Evolutionary conservation across 169 alveolate species (phyloP).

Genomic region (Plasmodium fragile): DNA sequence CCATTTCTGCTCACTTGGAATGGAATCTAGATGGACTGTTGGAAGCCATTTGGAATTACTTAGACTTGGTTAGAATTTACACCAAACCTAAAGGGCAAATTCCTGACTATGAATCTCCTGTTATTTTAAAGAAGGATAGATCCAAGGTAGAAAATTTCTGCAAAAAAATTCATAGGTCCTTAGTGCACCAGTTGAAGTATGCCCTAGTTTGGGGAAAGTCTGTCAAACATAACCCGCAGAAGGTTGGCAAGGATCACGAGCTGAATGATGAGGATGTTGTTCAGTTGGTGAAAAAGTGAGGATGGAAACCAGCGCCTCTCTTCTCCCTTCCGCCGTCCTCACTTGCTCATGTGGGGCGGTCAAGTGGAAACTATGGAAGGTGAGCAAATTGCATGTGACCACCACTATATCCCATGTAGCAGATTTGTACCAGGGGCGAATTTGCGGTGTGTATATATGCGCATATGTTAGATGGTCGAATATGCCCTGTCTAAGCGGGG

Average conservation of each 20-base stretch:
- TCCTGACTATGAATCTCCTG: slow-evolving; percentile 97
- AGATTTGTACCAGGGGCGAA: neutral
- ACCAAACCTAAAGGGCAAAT: slow-evolving; percentile 98
- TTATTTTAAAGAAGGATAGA: slow-evolving; percentile 91
- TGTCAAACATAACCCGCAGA: slow-evolving; percentile 97
- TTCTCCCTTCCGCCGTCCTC: no score
- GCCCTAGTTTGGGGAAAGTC: slow-evolving; percentile 99
- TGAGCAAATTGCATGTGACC: neutral
- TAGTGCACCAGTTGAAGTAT: slow-evolving; percentile 92
- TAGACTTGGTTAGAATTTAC: slow-evolving; percentile 97
- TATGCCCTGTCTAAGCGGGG: neutral
- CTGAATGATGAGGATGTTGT: slow-evolving; percentile 92
- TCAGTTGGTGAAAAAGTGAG: slow-evolving; percentile 88
- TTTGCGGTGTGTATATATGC: neutral
- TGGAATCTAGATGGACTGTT: slow-evolving; percentile 97
- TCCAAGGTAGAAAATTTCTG: slow-evolving; percentile 89
- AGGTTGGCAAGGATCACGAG: slow-evolving; percentile 96
- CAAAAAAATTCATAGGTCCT: slow-evolving; percentile 87
- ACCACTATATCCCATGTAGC: neutral
- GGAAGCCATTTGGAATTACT: slow-evolving; percentile 97
- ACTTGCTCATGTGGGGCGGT: neutral
- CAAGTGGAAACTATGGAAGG: neutral
- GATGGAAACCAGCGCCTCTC: neutral
- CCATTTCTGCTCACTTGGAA: slow-evolving; percentile 92
- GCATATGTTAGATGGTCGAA: neutral